These are phyloP conservation scores for Trichophyton equinum DNA, from an alignment of 2,329 filamentous ascomycete species.

Conservation along the genomic window DNA sequence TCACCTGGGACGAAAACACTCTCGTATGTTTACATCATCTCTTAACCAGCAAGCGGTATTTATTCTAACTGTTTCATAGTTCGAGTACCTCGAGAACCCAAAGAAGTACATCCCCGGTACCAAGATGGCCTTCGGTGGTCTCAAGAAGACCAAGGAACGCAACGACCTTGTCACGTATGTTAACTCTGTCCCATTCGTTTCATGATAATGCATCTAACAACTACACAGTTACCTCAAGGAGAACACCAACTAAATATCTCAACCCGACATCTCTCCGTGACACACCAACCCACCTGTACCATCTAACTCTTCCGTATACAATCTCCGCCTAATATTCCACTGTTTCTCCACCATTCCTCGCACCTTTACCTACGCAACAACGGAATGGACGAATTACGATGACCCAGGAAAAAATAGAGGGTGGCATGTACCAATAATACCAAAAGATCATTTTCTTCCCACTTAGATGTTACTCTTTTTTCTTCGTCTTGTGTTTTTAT, in stretches of 20 bases:
- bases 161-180: slow-evolving; percentile 96
- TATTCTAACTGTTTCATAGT: slow-evolving; percentile 40
- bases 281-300: slow-evolving; percentile 5
- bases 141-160: slow-evolving; percentile 99
- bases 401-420: background rate
- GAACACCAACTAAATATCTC: slow-evolving; percentile 9
- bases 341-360: background rate
- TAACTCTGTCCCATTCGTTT: background rate
- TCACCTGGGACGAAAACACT: slow-evolving; percentile 74
- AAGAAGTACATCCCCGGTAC: slow-evolving; percentile 99
- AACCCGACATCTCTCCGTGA: background rate
- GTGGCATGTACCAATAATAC: slow-evolving; percentile 2
- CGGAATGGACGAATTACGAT: background rate
- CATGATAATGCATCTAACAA: background rate
- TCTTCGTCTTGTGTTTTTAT: background rate
- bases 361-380: background rate
- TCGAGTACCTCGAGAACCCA: slow-evolving; percentile 98
- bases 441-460: background rate
- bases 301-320: background rate
- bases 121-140: slow-evolving; percentile 99
- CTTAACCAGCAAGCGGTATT: slow-evolving; percentile 12
- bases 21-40: slow-evolving; percentile 46
- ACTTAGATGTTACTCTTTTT: background rate
- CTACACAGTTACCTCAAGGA: slow-evolving; percentile 8
- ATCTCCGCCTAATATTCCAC: background rate